Evolutionary conservation across 73 alveolate genomes (phyloP).

Genomic region (Paramecium tetraurelia): DNA sequence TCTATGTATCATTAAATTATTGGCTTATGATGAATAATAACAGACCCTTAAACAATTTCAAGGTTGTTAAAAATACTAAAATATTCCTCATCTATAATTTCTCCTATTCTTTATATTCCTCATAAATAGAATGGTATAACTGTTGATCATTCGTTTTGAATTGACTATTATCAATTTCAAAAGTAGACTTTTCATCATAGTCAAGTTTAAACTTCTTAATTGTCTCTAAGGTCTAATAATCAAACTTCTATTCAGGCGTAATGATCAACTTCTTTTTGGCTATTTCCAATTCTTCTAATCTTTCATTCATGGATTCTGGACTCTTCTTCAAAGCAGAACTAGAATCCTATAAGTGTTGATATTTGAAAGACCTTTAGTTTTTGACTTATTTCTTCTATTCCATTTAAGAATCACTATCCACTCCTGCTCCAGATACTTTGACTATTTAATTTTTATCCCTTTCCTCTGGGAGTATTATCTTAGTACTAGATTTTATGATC

Average conservation of each 20-base stretch:
- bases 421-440: background rate
- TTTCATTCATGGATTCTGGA: background rate
- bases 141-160: background rate
- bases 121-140: background rate
- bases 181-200: background rate
- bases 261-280: background rate
- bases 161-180: background rate
- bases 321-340: background rate
- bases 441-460: background rate
- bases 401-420: background rate
- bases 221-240: background rate
- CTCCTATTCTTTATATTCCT: conserved; percentile 4
- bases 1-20: background rate
- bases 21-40: background rate
- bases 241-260: background rate
- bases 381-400: background rate
- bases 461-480: background rate
- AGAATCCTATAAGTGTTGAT: background rate
- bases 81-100: background rate
- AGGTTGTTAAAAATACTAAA: background rate
- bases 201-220: background rate
- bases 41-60: background rate
- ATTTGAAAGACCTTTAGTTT: background rate
- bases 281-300: background rate
- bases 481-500: background rate